Conservation (phyloP, 495 filamentous ascomycete genomes). For the Halenospora varia region DNA sequence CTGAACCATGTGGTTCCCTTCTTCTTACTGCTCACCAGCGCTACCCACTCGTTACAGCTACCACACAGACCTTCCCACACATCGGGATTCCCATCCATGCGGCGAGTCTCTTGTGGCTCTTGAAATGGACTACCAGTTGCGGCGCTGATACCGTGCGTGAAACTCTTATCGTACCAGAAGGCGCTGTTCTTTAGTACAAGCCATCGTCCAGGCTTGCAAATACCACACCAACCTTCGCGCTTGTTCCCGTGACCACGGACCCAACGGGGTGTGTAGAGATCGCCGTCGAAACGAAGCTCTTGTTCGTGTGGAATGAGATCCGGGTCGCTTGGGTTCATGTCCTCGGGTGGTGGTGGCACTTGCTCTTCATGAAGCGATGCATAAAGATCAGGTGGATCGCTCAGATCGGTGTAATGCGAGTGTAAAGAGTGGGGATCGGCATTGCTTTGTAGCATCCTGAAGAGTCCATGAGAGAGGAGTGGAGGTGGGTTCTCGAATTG, state of each 20-base stretch:
- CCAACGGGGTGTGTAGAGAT: conserved; percentile 75
- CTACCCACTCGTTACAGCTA: conserved; percentile 75
- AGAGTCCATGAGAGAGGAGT: conserved; percentile 58
- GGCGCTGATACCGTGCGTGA: conserved; percentile 76
- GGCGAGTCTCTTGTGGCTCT: conserved; percentile 63
- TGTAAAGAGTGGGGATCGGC: conserved; percentile 57
- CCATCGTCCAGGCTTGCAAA: conserved; percentile 79
- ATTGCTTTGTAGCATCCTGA: conserved; percentile 66
- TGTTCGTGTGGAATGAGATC: conserved; percentile 69
- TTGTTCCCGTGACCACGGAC: conserved; percentile 78
- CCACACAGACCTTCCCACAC: conserved; percentile 79
- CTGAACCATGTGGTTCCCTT: conserved; percentile 84
- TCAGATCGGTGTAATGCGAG: conserved; percentile 59
- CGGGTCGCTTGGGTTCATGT: conserved; percentile 70
- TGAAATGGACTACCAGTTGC: conserved; percentile 70
- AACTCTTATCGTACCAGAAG: conserved; percentile 84
- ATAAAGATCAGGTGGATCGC: conserved; percentile 69
- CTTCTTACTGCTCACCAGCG: conserved; percentile 77
- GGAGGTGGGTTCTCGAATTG: conserved; percentile 50
- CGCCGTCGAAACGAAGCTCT: conserved; percentile 71
- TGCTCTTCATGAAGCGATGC: conserved; percentile 65
- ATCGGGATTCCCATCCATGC: conserved; percentile 75
- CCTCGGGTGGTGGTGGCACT: conserved; percentile 62
- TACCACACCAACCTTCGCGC: conserved; percentile 80
- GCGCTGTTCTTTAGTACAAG: conserved; percentile 79